Evolutionary conservation across 2,329 filamentous ascomycete genomes (phyloP).

Genomic region (Diplodia mutila): DNA sequence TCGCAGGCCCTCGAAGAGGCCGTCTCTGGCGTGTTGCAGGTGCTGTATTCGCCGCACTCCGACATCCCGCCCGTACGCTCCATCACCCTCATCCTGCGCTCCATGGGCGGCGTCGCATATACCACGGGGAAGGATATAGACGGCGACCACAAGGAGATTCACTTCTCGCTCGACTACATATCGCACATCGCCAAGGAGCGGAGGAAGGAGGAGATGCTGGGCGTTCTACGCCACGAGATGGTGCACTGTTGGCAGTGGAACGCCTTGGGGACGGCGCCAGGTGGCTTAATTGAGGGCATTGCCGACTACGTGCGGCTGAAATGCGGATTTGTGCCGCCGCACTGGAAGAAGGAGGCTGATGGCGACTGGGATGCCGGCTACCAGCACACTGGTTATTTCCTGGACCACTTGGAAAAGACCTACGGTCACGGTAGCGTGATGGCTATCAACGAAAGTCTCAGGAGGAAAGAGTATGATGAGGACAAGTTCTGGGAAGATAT

Average conservation of each 20-base stretch:
- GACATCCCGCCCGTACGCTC: slow-evolving; percentile 71
- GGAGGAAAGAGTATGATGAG: slow-evolving; percentile 49
- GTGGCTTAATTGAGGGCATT: slow-evolving; percentile 85
- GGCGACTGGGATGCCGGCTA: slow-evolving; percentile 87
- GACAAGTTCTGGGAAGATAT: slow-evolving; percentile 67
- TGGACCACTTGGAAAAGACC: slow-evolving; percentile 78
- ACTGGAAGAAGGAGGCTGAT: slow-evolving; percentile 69
- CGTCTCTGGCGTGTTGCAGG: slow-evolving; percentile 68
- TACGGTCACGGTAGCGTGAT: slow-evolving; percentile 57
- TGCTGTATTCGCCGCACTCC: slow-evolving; percentile 64
- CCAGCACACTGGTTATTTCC: slow-evolving; percentile 87
- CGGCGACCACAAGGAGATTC: slow-evolving; percentile 87
- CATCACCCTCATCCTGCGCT: slow-evolving; percentile 78
- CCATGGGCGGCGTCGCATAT: slow-evolving; percentile 86
- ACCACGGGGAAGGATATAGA: slow-evolving; percentile 81
- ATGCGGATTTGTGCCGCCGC: slow-evolving; percentile 73
- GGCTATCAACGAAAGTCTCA: slow-evolving; percentile 68
- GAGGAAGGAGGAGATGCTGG: slow-evolving; percentile 67
- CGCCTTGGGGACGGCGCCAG: slow-evolving; percentile 57
- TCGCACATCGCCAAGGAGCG: slow-evolving; percentile 40
- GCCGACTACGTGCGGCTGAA: slow-evolving; percentile 89
- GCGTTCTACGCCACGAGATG: slow-evolving; percentile 88
- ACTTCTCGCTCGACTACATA: slow-evolving; percentile 81
- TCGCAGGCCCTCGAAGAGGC: slow-evolving; percentile 64
- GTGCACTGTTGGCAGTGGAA: slow-evolving; percentile 94